phyloP scores from a whole-genome alignment of 495 filamentous ascomycete genomes.

The Chaetomium fimeti region DNA sequence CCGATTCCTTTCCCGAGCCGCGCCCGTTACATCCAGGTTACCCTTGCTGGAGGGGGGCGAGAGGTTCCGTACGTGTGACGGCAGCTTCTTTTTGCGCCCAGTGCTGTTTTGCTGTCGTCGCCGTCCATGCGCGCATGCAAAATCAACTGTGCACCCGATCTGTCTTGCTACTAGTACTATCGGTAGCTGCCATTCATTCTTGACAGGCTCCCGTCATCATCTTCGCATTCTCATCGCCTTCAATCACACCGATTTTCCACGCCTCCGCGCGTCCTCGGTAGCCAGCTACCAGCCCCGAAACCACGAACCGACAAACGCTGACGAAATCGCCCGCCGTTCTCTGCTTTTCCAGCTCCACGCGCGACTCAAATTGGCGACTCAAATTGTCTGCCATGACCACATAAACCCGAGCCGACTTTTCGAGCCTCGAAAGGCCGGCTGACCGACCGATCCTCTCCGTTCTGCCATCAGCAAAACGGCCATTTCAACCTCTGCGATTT shows the following conservation, averaged over 20 bases:
- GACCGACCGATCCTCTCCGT: background rate
- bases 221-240: background rate
- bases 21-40: background rate
- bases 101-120: background rate
- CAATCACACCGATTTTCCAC: background rate
- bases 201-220: background rate
- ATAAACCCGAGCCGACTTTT: constrained; percentile 15
- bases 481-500: background rate
- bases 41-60: constrained; percentile 5
- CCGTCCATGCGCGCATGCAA: background rate
- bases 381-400: constrained; percentile 26
- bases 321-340: background rate
- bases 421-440: constrained; percentile 21
- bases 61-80: background rate
- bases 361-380: background rate
- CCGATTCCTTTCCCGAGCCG: background rate
- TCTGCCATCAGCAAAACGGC: background rate
- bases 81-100: background rate
- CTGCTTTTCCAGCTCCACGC: constrained; percentile 1
- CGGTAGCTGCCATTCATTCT: background rate
- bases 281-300: background rate
- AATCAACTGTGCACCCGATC: background rate
- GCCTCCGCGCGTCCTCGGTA: background rate
- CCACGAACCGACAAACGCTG: background rate
- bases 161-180: background rate